phyloP scores from a whole-genome alignment of 805 yeast species.

The Kregervanrija delftensis region DNA sequence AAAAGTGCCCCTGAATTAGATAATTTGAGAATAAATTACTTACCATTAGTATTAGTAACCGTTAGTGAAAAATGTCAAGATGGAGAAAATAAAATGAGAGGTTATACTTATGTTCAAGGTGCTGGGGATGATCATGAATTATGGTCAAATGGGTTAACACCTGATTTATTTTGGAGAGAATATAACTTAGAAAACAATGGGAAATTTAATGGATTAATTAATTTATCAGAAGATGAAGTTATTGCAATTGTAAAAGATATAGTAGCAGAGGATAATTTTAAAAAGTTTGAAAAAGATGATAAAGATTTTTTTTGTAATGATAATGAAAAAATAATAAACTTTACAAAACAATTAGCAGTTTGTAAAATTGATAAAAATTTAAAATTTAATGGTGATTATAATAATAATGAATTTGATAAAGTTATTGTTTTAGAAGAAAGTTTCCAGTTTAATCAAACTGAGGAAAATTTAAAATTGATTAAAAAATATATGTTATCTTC shows the following conservation, averaged over 20 bases:
- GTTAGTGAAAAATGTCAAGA: slow-evolving; percentile 59
- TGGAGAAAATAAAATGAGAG: slow-evolving; percentile 40
- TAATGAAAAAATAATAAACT: neutral
- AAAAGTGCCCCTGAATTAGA: slow-evolving; percentile 4
- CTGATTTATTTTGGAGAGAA: slow-evolving; percentile 49
- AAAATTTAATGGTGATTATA: neutral
- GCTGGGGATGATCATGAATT: slow-evolving; percentile 93
- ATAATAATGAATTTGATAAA: slow-evolving; percentile 19
- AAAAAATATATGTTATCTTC: slow-evolving; percentile 19
- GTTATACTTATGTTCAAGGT: slow-evolving; percentile 74
- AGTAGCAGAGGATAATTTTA: neutral
- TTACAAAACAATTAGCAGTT: slow-evolving; percentile 16
- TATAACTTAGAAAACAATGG: slow-evolving; percentile 18
- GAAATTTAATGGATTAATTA: slow-evolving; percentile 13
- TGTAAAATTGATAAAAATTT: slow-evolving; percentile 15
- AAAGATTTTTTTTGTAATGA: slow-evolving; percentile 1
- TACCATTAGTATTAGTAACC: slow-evolving; percentile 47
- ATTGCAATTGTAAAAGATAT: slow-evolving; percentile 6
- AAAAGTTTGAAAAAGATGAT: no score
- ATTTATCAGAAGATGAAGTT: slow-evolving; percentile 27
- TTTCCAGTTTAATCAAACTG: slow-evolving; percentile 1
- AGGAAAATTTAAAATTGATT: slow-evolving; percentile 14
- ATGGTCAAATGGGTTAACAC: slow-evolving; percentile 59
- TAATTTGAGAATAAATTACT: slow-evolving; percentile 20
- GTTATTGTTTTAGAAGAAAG: slow-evolving; percentile 15